Evolutionary conservation across 208 protist species (phyloP).

Genomic region (Leishmania aethiopica): DNA sequence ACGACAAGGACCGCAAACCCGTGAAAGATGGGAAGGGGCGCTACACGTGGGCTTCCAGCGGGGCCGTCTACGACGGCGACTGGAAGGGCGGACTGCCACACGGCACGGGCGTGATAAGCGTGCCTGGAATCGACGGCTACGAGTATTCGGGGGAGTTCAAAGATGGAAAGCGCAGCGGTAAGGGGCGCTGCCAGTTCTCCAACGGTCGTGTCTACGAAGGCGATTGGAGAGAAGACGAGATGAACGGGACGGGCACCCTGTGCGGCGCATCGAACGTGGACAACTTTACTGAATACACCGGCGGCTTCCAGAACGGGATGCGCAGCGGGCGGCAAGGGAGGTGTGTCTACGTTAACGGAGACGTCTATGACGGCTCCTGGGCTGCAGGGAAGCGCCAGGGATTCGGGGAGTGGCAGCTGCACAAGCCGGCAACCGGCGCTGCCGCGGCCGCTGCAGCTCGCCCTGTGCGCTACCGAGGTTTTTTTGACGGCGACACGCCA

Average conservation of each 20-base stretch:
- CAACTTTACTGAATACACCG: slow-evolving; percentile 72
- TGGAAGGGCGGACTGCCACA: slow-evolving; percentile 63
- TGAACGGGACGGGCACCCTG: slow-evolving; percentile 77
- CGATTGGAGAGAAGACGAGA: slow-evolving; percentile 80
- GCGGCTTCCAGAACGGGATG: slow-evolving; percentile 55
- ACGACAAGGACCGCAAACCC: slow-evolving; percentile 50
- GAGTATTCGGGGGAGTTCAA: slow-evolving; percentile 65
- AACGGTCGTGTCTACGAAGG: slow-evolving; percentile 82
- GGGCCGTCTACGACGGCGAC: slow-evolving; percentile 59
- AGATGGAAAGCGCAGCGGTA: slow-evolving; percentile 63
- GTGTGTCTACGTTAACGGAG: slow-evolving; percentile 74
- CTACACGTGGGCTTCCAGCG: slow-evolving; percentile 62
- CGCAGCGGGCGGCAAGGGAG: slow-evolving; percentile 61
- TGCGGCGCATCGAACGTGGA: slow-evolving; percentile 50
- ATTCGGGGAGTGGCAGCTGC: slow-evolving; percentile 55
- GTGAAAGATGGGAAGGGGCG: slow-evolving; percentile 67
- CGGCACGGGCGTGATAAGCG: slow-evolving; percentile 56
- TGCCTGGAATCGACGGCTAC: slow-evolving; percentile 64
- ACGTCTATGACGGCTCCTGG: slow-evolving; percentile 80
- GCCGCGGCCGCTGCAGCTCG: not conserved
- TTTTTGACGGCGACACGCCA: slow-evolving; percentile 55
- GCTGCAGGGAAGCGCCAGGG: slow-evolving; percentile 65
- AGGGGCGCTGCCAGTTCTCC: slow-evolving; percentile 69
- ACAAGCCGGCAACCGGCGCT: slow-evolving; percentile 1
- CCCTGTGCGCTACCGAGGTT: slow-evolving; percentile 54